Evolutionary conservation across 1,139 yeast genomes (phyloP).

Genomic region (Suhomyces ambrosiae): DNA sequence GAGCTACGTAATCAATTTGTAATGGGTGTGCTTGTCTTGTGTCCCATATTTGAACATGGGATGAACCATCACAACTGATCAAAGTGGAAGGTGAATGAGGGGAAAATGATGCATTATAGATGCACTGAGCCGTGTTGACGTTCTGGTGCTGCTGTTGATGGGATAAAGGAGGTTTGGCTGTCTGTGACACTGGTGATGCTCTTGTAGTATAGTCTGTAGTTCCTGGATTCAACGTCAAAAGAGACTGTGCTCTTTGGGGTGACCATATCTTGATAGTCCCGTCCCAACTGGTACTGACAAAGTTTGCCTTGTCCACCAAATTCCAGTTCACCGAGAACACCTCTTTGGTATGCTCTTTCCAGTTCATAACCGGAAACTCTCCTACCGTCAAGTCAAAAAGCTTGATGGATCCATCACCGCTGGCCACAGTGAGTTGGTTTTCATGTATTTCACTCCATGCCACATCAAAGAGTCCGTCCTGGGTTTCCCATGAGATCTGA

Average conservation of each 20-base stretch:
- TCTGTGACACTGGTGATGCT: constrained; percentile 25
- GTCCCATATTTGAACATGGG: constrained; percentile 83
- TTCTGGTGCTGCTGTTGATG: constrained; percentile 34
- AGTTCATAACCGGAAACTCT: constrained; percentile 73
- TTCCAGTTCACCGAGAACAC: constrained; percentile 92
- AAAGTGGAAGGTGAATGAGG: constrained; percentile 80
- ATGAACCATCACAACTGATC: constrained; percentile 78
- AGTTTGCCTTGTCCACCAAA: constrained; percentile 68
- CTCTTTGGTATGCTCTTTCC: constrained; percentile 79
- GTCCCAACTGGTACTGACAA: constrained; percentile 90
- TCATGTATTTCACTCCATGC: constrained; percentile 93
- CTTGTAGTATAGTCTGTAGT: constrained; percentile 31
- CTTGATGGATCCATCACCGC: constrained; percentile 89
- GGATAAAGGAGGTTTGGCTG: constrained; percentile 37
- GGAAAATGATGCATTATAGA: constrained; percentile 79
- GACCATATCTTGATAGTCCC: constrained; percentile 78
- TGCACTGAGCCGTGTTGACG: constrained; percentile 50
- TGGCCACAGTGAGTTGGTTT: constrained; percentile 78
- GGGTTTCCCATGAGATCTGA: constrained; percentile 76
- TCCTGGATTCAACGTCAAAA: constrained; percentile 57
- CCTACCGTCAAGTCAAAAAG: constrained; percentile 73
- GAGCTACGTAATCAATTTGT: constrained; percentile 66
- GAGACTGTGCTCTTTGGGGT: constrained; percentile 60
- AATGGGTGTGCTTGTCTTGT: constrained; percentile 66
- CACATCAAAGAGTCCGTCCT: constrained; percentile 86